Evolutionary conservation across 768 basidiomycete genomes (phyloP), one percentile per base, ranked within the genome.

Genomic region (Tulasnella sp.): DNA sequence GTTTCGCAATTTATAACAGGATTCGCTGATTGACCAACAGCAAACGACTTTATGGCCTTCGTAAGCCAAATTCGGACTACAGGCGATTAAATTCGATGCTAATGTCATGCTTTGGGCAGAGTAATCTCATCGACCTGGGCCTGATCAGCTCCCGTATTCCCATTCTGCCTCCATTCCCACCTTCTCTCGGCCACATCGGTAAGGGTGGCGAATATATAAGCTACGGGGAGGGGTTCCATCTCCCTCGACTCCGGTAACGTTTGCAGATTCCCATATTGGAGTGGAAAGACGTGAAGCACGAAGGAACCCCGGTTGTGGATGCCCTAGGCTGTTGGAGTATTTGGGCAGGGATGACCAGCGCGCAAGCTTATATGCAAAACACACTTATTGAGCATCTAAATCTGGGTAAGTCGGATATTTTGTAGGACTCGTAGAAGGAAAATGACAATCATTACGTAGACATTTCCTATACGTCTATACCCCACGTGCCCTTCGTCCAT

Each of bases 271-370:
- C 91, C 0, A 83, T 93, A 20, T 83, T 92, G 5, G 91, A 92
- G 84, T 93, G 91, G 91, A 87, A 89, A 74, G 88, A 92, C 81
- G 88, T 93, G 74, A 93, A 93, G 84, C 85, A 89, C 78, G 83
- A 83, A 24, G 82, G 83, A 77, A 50, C 64, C 34, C 60, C 28
- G 22, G 78, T 78, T 42, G 84, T 34, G 54, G 88, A 89, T 18
- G 86, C 84, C 31, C 37, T 84, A 24, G 87, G 81, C 42, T 88
- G 88, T 81, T 89, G 88, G 88, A 87, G 86, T 82, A 81, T 86
- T 9, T 89, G 88, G 88, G 85, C 86, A 42, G 73, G 73, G 73
- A 75, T 46, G 44, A 75, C 40, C 0, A 46, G 34, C 24, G n/a
- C 18, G 22, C 28, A 31, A n/a, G 40, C 37, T 31, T 75, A 75